Evolutionary conservation across 1,284 basidiomycete species (phyloP), one percentile per base, ranked within the genome.

Genomic region (Puccinia hordei): DNA sequence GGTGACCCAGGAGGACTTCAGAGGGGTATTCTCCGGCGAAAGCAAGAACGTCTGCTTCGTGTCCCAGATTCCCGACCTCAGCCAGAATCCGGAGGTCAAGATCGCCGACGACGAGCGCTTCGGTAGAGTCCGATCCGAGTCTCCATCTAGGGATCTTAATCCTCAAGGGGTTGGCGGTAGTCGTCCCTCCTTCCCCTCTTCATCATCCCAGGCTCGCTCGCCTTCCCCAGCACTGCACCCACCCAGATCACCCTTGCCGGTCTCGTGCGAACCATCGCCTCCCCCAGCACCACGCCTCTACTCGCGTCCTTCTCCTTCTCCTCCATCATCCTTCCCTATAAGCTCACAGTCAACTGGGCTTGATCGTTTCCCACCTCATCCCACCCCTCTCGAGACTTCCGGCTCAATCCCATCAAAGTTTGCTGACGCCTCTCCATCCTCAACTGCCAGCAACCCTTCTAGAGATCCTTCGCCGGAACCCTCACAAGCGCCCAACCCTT

Each of bases 71-170:
- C 44, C 44, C 44, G 44, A 46, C 44, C 57, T 9, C 27, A 13
- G 30, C 13, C 61, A 41, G 17, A 30, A 65, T n/a, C 49, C 49
- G 9, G 35, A 41, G 19, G n/a, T 41, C 22, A 22, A 41, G 35
- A 65, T 65, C 61, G 22, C 22, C 15, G 61, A 65, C 17, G 17
- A 41, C 35, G 61, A 65, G 15, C 61, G 61, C 2, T 65, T 65
- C 35, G 17, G 27, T 17, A 38, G 27, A 10, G 33, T 41, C 19
- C 17, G 41, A 8, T 38, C 35, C 19, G 59, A 61, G 30, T 61
- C 59, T 35, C 59, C 59, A n/a, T 15, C 61, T 2, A 41, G 35
- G 35, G 30, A 41, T 41, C 27, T 13, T 41, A n/a, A 41, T 17
- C 61, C 61, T n/a, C 61, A 41, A 19, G 27, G 4, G 4, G 22